A percentile compares a stretch with the other conserved stretches of the same genome.
These are phyloP conservation scores for Pyricularia pennisetigena DNA, from an alignment of 2,329 filamentous ascomycete species.

Conservation along the genomic window DNA sequence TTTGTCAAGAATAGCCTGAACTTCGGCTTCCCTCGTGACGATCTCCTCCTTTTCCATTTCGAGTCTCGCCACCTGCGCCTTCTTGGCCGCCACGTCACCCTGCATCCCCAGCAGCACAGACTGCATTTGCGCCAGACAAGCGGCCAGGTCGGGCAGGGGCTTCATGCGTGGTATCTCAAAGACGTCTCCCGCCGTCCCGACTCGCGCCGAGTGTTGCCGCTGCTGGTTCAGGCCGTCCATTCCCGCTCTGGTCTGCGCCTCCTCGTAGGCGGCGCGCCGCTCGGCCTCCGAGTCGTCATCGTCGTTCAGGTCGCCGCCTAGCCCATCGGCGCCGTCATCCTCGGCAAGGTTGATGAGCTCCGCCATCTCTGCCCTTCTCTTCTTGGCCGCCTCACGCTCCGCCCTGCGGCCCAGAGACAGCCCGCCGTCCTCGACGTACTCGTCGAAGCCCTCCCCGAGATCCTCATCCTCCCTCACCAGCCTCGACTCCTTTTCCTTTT, in stretches of 20 bases:
- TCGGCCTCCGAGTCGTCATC: conserved; percentile 66
- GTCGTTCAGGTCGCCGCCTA: conserved; percentile 45
- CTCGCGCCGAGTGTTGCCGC: conserved; percentile 22
- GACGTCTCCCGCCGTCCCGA: not conserved
- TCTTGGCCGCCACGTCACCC: conserved; percentile 47
- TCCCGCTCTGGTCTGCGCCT: conserved; percentile 76
- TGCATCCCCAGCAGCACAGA: conserved; percentile 54
- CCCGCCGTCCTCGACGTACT: conserved; percentile 77
- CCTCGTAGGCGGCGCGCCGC: conserved; percentile 74
- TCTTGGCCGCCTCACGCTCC: conserved; percentile 58
- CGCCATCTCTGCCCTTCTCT: conserved; percentile 68
- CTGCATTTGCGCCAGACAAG: conserved; percentile 55
- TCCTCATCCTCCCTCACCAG: conserved; percentile 84
- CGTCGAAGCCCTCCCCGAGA: conserved; percentile 85
- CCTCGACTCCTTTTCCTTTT: conserved; percentile 61
- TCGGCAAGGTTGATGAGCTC: conserved; percentile 76
- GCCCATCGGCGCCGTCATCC: conserved; percentile 48
- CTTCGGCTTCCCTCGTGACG: conserved; percentile 60
- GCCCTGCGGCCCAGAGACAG: conserved; percentile 71
- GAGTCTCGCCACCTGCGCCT: conserved; percentile 54
- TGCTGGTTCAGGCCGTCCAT: conserved; percentile 59
- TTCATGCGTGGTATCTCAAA: conserved; percentile 54
- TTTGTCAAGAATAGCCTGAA: conserved; percentile 72
- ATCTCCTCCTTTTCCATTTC: conserved; percentile 61
- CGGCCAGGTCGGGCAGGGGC: conserved; percentile 63